phyloP scores from a whole-genome alignment of 768 basidiomycete species.

The Lactarius sanguifluus region DNA sequence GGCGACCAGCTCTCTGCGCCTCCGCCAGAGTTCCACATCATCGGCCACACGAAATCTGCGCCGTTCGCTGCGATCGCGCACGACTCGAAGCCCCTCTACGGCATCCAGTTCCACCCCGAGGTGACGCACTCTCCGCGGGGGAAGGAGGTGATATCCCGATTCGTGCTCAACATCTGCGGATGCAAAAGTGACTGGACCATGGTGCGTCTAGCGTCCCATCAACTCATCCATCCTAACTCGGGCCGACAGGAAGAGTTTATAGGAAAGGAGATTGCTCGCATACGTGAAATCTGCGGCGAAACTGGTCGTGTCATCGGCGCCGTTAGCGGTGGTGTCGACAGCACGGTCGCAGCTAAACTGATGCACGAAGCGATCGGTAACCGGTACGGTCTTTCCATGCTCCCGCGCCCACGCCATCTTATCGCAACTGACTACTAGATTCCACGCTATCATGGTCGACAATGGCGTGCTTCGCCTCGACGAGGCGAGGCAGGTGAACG shows the following conservation, averaged over 20 bases:
- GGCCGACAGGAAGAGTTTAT: conserved; percentile 86
- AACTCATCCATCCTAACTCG: neutral
- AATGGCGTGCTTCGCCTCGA: conserved; percentile 94
- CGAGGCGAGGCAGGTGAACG: conserved; percentile 87
- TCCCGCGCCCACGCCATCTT: neutral
- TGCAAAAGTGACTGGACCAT: conserved; percentile 90
- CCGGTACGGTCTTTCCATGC: conserved; percentile 49
- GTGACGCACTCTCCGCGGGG: conserved; percentile 93
- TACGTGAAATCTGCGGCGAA: conserved; percentile 90
- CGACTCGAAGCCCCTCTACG: conserved; percentile 83
- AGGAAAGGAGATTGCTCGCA: conserved; percentile 91
- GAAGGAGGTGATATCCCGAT: conserved; percentile 83
- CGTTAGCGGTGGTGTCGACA: conserved; percentile 96
- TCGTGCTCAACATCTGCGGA: conserved; percentile 80
- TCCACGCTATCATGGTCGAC: conserved; percentile 99
- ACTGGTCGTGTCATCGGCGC: conserved; percentile 97
- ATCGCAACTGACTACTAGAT: conserved; percentile 50
- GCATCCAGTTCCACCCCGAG: conserved; percentile 98
- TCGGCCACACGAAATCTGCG: conserved; percentile 82
- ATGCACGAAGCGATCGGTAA: conserved; percentile 99
- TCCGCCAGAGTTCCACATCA: conserved; percentile 81
- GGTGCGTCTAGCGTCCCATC: conserved; percentile 44
- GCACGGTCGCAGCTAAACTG: conserved; percentile 95
- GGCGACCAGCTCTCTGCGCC: conserved; percentile 87
- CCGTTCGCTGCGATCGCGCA: conserved; percentile 95